These are phyloP conservation scores for Cardamine occulta DNA, from an alignment of 345 rosid species.

Conservation along the genomic window DNA sequence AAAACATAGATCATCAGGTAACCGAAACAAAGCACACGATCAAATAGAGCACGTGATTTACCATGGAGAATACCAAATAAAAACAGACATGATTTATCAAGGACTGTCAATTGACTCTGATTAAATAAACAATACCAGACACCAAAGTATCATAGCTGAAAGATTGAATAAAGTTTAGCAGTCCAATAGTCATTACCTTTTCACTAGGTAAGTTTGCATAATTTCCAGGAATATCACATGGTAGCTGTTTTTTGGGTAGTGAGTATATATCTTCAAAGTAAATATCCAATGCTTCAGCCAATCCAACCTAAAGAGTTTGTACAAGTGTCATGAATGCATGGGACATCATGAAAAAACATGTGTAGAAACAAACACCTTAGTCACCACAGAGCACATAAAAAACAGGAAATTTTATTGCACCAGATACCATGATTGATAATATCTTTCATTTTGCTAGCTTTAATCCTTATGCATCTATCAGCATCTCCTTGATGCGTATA, in stretches of 20 bases:
- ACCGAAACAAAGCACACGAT: background rate
- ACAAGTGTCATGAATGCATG: slow-evolving; percentile 33
- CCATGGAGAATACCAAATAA: background rate
- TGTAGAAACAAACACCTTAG: slow-evolving; percentile 14
- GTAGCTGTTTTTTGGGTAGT: slow-evolving; percentile 70
- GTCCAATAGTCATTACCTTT: slow-evolving; percentile 56
- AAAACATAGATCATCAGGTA: background rate
- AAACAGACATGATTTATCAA: background rate
- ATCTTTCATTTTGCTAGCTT: background rate
- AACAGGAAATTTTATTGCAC: background rate
- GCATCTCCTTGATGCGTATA: background rate
- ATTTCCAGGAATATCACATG: slow-evolving; percentile 49
- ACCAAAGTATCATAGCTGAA: slow-evolving; percentile 1
- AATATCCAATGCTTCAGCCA: slow-evolving; percentile 81
- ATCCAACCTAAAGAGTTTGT: slow-evolving; percentile 61
- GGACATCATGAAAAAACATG: background rate
- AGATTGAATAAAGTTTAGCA: slow-evolving; percentile 4
- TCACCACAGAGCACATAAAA: background rate
- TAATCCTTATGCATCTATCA: slow-evolving; percentile 4
- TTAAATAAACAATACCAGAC: background rate
- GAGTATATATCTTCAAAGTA: slow-evolving; percentile 82
- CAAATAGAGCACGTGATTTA: background rate
- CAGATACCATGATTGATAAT: background rate
- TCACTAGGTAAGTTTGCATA: slow-evolving; percentile 54
- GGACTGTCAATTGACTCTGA: background rate